Conservation (phyloP, 495 filamentous ascomycete genomes). For the Lophiostoma macrostomum region DNA sequence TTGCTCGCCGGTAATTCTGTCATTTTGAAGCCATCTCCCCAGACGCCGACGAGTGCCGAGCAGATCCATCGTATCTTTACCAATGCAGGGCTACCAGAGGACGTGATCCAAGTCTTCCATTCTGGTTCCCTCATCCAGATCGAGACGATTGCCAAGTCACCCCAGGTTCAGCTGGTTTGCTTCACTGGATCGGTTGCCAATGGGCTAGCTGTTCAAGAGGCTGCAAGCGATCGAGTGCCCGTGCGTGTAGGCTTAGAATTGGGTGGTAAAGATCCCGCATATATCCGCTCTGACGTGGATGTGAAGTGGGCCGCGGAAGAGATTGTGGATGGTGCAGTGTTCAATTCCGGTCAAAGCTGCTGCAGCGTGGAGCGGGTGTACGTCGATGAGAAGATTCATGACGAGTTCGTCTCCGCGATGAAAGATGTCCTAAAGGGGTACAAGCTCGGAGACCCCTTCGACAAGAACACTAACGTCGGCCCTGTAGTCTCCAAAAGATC, state of each 20-base stretch:
- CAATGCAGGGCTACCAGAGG: constrained; percentile 72
- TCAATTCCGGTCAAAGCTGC: constrained; percentile 97
- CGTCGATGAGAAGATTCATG: constrained; percentile 79
- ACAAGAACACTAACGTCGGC: constrained; percentile 75
- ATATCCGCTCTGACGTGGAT: constrained; percentile 81
- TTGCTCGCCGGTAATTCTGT: constrained; percentile 83
- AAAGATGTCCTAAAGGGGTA: constrained; percentile 83
- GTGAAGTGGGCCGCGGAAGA: constrained; percentile 86
- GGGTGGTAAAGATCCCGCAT: constrained; percentile 91
- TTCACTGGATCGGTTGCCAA: constrained; percentile 93
- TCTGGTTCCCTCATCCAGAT: constrained; percentile 69
- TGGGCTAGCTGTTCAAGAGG: constrained; percentile 78
- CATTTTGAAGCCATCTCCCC: constrained; percentile 89
- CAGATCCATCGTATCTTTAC: constrained; percentile 70
- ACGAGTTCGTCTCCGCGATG: constrained; percentile 70
- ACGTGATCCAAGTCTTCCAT: constrained; percentile 87
- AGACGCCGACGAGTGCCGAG: constrained; percentile 87
- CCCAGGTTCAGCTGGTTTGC: constrained; percentile 71
- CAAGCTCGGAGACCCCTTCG: constrained; percentile 80
- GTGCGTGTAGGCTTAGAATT: constrained; percentile 84
- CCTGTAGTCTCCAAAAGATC: constrained; percentile 81
- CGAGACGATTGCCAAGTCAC: constrained; percentile 68
- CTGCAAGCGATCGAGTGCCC: constrained; percentile 68
- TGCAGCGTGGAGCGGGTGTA: constrained; percentile 92
- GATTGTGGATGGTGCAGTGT: constrained; percentile 89